Conservation (phyloP, 495 filamentous ascomycete genomes). For the Tuber indicum region DNA sequence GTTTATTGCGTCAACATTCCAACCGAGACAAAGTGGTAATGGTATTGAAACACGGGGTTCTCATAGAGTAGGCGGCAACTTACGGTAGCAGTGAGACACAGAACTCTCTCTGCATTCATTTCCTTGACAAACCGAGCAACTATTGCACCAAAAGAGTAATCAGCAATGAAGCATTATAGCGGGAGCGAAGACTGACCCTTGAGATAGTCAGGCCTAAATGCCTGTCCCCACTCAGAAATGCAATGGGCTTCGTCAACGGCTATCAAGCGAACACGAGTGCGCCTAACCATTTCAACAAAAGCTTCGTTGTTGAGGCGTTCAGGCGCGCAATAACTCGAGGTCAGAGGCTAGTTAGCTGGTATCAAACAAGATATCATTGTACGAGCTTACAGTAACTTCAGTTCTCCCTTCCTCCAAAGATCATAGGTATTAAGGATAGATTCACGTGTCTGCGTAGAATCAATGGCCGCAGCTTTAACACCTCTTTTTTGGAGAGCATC, state of each 20-base stretch:
- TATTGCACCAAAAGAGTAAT: conserved; percentile 19
- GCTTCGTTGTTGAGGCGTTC: conserved; percentile 56
- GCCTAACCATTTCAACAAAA: conserved; percentile 52
- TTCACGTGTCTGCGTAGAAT: conserved; percentile 51
- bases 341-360: conserved; percentile 11
- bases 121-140: conserved; percentile 55
- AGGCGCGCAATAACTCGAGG: conserved; percentile 48
- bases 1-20: not conserved
- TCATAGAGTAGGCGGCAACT: conserved; percentile 5
- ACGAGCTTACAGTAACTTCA: conserved; percentile 49
- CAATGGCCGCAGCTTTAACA: conserved; percentile 50
- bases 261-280: conserved; percentile 51
- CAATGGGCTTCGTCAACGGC: conserved; percentile 58
- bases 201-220: conserved; percentile 56
- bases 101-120: conserved; percentile 52
- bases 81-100: conserved; percentile 54
- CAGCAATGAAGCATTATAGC: not conserved
- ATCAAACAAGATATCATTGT: not conserved
- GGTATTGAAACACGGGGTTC: not conserved
- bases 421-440: conserved; percentile 47
- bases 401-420: conserved; percentile 44
- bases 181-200: conserved; percentile 38
- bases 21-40: not conserved
- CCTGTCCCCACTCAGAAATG: conserved; percentile 57
- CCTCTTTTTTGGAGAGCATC: conserved; percentile 49